Base-by-base conservation (phyloP, 352 stramenopile species). In the Phytophthora crassamura region DNA sequence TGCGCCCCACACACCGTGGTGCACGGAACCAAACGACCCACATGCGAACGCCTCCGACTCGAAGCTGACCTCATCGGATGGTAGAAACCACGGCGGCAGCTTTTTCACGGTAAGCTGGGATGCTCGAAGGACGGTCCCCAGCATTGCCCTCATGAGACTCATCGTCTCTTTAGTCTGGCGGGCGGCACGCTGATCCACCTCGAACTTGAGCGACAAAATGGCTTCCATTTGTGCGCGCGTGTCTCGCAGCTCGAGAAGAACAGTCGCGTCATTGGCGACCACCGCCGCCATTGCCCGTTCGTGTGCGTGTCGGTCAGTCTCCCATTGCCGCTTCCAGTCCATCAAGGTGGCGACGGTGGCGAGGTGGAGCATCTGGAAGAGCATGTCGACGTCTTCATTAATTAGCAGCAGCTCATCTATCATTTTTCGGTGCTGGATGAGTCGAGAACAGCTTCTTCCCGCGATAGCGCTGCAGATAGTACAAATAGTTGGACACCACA, bases 1-100 rank as follows among this genome's bases (percentile, higher is more conserved):
- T 14, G 54, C 7, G 0, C 56, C 40, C 64, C 49, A 71, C 0
- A 51, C 41, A 3, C 69, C 64, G n/a, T 38, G 64, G 15, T 74
- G 64, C 2, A 69, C 42, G 0, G 43, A 33, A 2, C 59, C 69
- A 25, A 68, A 74, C 1, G 69, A 56, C 6, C 64, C 69, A 16
- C 49, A 11, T 1, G 41, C 55, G n/a, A 74, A 77, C 20, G 48
- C 33, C 9, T 57, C 4, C 1, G 28, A 32, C 18, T 56, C 56
- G 42, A 41, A 64, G 7, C 8, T 12, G 6, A 71, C 45, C 16
- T 67, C 67, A n/a, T 59, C 30, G 3, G 14, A 30, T 2, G 49
- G 61, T 4, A 74, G 12, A 12, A 57, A 71, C 40, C 55, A 75
- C 2, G 5, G n/a, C 3, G 60, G 54, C 0, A 67, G 33, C 3